phyloP scores from a whole-genome alignment of 1,284 basidiomycete species.

The Grifola frondosa region DNA sequence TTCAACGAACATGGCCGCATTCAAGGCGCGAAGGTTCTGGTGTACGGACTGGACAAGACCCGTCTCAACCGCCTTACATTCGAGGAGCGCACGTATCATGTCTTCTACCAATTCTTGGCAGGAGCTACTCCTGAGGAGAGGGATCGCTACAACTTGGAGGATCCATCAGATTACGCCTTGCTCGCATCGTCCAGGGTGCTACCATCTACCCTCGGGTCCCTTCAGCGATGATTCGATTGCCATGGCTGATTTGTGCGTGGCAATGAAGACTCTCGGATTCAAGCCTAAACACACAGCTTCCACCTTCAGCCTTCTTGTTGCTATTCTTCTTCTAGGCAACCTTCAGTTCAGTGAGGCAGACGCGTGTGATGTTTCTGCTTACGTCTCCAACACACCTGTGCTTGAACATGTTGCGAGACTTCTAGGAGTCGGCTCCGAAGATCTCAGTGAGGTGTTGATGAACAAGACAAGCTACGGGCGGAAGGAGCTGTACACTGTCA shows the following conservation, averaged over 20 bases:
- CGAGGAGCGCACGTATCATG: constrained; percentile 88
- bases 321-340: constrained; percentile 82
- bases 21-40: constrained; percentile 73
- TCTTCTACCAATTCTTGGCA: constrained; percentile 89
- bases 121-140: constrained; percentile 82
- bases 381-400: constrained; percentile 59
- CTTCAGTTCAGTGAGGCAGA: constrained; percentile 76
- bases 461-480: constrained; percentile 85
- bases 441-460: constrained; percentile 73
- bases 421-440: constrained; percentile 75
- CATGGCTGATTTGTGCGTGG: constrained; percentile 77
- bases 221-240: constrained; percentile 82
- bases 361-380: constrained; percentile 65
- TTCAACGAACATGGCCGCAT: constrained; percentile 80
- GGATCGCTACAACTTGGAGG: constrained; percentile 72
- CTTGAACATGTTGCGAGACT: constrained; percentile 70
- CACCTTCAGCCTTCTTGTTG: constrained; percentile 78
- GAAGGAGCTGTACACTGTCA: constrained; percentile 83
- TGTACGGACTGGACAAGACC: constrained; percentile 85
- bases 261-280: constrained; percentile 83
- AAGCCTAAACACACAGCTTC: constrained; percentile 80
- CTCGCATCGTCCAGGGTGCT: constrained; percentile 82
- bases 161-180: constrained; percentile 79
- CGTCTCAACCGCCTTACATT: constrained; percentile 68
- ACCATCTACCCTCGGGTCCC: constrained; percentile 78